These are phyloP conservation scores for Xylariomycetidae sp. DNA, from an alignment of 2,329 filamentous ascomycete genomes.

Conservation along the genomic window DNA sequence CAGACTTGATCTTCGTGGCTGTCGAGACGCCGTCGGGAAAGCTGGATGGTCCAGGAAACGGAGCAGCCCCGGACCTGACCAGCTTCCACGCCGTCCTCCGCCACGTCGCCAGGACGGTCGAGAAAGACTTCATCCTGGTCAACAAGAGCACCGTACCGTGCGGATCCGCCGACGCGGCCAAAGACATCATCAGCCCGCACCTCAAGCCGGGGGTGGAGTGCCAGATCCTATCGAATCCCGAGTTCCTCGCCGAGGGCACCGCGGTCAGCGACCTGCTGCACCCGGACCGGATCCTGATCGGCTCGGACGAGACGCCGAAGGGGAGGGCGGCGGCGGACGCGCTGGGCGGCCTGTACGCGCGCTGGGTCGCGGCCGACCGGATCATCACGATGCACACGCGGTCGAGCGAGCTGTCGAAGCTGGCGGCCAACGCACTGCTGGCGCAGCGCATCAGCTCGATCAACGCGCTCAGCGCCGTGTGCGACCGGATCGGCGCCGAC, in stretches of 20 bases:
- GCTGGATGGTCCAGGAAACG: constrained; percentile 62
- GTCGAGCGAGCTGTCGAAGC: constrained; percentile 75
- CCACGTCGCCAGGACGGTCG: constrained; percentile 63
- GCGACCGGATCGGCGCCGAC: constrained; percentile 70
- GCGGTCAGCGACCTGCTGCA: constrained; percentile 66
- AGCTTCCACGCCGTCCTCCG: constrained; percentile 66
- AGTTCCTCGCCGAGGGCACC: constrained; percentile 75
- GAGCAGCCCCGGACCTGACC: constrained; percentile 67
- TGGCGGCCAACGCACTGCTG: constrained; percentile 75
- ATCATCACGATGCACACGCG: constrained; percentile 71
- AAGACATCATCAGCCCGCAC: constrained; percentile 53
- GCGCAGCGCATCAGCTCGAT: constrained; percentile 78
- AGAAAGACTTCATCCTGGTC: constrained; percentile 66
- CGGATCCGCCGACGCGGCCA: constrained; percentile 65
- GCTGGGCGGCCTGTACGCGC: constrained; percentile 61
- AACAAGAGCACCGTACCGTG: constrained; percentile 81
- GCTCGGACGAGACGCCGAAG: constrained; percentile 55
- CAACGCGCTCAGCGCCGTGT: constrained; percentile 76
- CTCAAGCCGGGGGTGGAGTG: constrained; percentile 55
- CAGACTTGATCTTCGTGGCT: constrained; percentile 69
- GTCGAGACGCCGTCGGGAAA: constrained; percentile 83
- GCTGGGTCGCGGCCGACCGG: constrained; percentile 63
- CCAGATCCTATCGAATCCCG: constrained; percentile 75
- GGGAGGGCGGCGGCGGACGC: constrained; percentile 59
- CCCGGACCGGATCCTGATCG: constrained; percentile 73